Conservation (phyloP, 371 early-diverging fungal species). For the Mortierella sp. region DNA sequence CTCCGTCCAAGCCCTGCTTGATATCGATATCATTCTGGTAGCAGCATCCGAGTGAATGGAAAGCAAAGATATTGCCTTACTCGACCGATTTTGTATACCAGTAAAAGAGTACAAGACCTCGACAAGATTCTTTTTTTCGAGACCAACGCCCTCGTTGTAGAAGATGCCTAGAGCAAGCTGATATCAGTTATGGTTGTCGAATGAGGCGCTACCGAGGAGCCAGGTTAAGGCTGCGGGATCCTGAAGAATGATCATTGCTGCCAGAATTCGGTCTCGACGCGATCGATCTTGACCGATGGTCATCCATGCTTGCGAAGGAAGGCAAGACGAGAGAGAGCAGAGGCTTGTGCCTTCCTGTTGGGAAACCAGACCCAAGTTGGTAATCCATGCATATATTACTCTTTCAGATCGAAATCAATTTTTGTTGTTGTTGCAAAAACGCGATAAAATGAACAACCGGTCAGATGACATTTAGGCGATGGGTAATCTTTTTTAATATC, state of each 20-base stretch:
- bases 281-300: conserved; percentile 77
- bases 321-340: conserved; percentile 72
- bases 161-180: conserved; percentile 78
- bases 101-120: conserved; percentile 63
- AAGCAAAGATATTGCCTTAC: conserved; percentile 83
- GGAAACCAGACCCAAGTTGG: too few species aligned
- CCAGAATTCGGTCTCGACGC: conserved; percentile 77
- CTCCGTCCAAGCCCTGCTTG: conserved; percentile 63
- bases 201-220: conserved; percentile 66
- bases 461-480: too few species aligned
- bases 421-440: too few species aligned
- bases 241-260: conserved; percentile 53
- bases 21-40: conserved; percentile 87
- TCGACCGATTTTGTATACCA: conserved; percentile 81
- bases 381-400: too few species aligned
- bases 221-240: conserved; percentile 60
- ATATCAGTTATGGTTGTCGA: conserved; percentile 54
- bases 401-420: too few species aligned
- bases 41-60: conserved; percentile 82
- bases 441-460: too few species aligned
- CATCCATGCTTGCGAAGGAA: conserved; percentile 83
- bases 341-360: too few species aligned
- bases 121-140: conserved; percentile 65
- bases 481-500: too few species aligned
- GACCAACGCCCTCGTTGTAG: conserved; percentile 86